Evolutionary conservation across 192 early-diverging fungal genomes (phyloP), one percentile per base, ranked within the genome.

Genomic region (Oehlia diaphana): DNA sequence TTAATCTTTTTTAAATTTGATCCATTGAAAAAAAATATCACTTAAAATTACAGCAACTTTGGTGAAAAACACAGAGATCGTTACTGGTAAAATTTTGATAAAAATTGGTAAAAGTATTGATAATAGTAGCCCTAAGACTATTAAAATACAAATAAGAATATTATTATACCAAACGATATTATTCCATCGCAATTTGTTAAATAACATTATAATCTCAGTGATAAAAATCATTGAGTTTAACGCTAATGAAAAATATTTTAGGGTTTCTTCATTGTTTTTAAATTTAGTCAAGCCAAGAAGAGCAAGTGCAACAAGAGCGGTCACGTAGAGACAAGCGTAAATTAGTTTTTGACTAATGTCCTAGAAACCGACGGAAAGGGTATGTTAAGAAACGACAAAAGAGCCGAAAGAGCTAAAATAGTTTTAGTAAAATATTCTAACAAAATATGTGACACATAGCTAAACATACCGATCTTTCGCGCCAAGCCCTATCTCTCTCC

Each of bases 381-480:
- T 35, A 35, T 35, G 35, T 35, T 35, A 35, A 35, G 35, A 35
- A 35, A 35, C 35, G 3, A 35, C 35, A 72, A 72, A n/a, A 10
- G 26, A 44, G 21, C 26, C 8, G 31, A 72, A 50, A 21, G 21
- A 44, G 42, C 23, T 76, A 76, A 76, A 76, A 76, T 14, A 65
- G 74, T 64, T 44, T 76, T 76, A 76, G 62, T 76, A 76, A 35
- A 35, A 35, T 35, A 35, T 35, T 35, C 35, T 35, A 35, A 35
- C 35, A 35, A 35, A 35, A 35, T 37, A 73, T 73, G 39, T 76
- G 14, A 44, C 63, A 39, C 13, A 19, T 65, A 76, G 74, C 63
- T 76, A 76, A 76, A 76, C 37, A 65, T 65, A 76, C 74, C 5
- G 74, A 76, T 76, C 42, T 76, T 76, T 76, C 63, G 7, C 62